These are phyloP conservation scores for Aspergillus nanangensis DNA, from an alignment of 495 filamentous ascomycete genomes.

Conservation along the genomic window DNA sequence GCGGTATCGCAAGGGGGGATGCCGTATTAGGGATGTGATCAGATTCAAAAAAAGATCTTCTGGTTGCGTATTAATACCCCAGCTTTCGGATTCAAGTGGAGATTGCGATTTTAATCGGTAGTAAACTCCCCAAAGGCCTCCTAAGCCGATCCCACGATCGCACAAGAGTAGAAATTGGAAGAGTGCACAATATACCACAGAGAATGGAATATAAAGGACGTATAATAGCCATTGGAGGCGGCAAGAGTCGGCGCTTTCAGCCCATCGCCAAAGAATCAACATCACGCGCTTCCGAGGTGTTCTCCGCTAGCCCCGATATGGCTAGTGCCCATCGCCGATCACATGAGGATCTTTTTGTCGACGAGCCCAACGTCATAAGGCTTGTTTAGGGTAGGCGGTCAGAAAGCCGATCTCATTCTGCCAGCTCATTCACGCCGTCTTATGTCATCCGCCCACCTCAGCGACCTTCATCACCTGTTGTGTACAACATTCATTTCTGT, in stretches of 20 bases:
- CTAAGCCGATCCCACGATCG: too few relatives aligned
- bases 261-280: constrained; percentile 2
- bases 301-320: neutral
- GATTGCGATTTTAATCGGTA: neutral
- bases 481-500: neutral
- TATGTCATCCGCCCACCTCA: constrained; percentile 1
- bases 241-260: neutral
- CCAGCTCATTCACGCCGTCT: constrained; percentile 1
- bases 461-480: neutral
- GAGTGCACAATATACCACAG: too few relatives aligned
- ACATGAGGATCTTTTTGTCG: constrained; percentile 4
- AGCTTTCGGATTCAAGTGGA: neutral
- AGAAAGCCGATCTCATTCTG: constrained; percentile 2
- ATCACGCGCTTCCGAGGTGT: constrained; percentile 11
- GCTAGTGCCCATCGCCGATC: constrained; percentile 2
- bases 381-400: constrained; percentile 3
- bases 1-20: constrained; percentile 13
- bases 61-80: neutral
- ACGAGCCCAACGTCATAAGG: neutral
- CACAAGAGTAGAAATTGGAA: too few relatives aligned
- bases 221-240: neutral
- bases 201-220: too few relatives aligned
- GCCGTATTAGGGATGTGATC: neutral
- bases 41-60: neutral
- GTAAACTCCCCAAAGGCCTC: neutral